Base-by-base conservation (phyloP, 202 grass and related monocot genomes). In the Carex sylvatica region DNA sequence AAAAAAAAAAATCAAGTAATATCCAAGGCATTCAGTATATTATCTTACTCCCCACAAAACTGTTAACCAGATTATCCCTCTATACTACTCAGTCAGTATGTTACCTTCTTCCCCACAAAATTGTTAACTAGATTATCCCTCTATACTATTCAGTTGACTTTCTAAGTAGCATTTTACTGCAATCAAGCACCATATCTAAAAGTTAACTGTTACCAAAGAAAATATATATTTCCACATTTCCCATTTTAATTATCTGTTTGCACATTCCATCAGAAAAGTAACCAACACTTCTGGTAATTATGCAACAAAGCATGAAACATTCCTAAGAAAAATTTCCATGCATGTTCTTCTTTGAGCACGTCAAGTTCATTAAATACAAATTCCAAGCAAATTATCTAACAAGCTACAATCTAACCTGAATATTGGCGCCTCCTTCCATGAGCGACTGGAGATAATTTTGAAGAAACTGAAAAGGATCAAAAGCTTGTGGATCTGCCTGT, bases 391-490 rank as follows among this genome's bases (percentile, higher is more conserved):
- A 15, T 49, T 28, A 53, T 4, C 4, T 33, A 23, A 42, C 67
- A 46, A 72, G 40, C 69, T 23, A 72, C 9, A 47, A 47, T 12
- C 76, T 14, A 63, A 94, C 85, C 89, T 91, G 92, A 82, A 94
- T 86, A 83, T 91, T 91, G 55, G 89, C 87, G 74, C 92, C 89
- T 19, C 87, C 89, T 54, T 91, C 87, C 80, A 95, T 61, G 51
- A 95, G 82, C 47, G 23, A 67, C 9, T 92, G 90, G 83, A 95
- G 44, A 82, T 95, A 95, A 65, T 87, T 92, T 68, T 95, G 90
- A 83, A 95, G 84, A 86, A 92, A 95, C 23, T 6, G 20, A 82
- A 90, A 8, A 18, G 93, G 85, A 82, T 96, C 90, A 78, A 96
- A 96, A 20, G 80, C 65, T 26, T 89, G 81, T 5, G 90, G 87